Evolutionary conservation across 2,329 filamentous ascomycete genomes (phyloP), one percentile per base, ranked within the genome.

Genomic region (Ophiostoma triangulosporum): DNA sequence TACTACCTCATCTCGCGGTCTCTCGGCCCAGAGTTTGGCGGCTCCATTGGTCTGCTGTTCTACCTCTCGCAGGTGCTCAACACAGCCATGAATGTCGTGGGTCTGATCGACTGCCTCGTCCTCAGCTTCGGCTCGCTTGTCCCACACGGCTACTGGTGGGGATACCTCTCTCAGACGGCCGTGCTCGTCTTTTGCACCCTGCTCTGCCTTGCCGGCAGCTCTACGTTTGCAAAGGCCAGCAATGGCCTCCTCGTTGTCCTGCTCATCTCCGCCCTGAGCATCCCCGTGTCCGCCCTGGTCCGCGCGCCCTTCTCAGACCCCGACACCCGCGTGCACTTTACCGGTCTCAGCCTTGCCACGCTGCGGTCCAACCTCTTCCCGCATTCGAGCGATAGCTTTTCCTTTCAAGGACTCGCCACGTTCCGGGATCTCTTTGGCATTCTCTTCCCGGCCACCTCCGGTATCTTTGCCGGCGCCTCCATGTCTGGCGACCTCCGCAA

Each of bases 11-110:
- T 95, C 54, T 94, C 88, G 6, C 78, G 88, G 57, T 90, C 86
- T 45, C 70, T 95, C 3, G 88, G 88, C 0, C 88, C 88, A 6
- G 88, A 95, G 62, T 95, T 95, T 64, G 88, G 88, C 26, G 88
- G 88, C 15, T 88, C 86, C 1, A 94, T 95, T 58, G 88, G 88
- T 2, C 76, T 94, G 24, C 79, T 95, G 12, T 94, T 94, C 67
- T 95, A 93, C 64, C 73, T 94, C n/a, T 87, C 88, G n/a, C 86
- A 88, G 59, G 84, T 86, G 2, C 80, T 95, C 63, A 94, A 91
- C 64, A 89, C 88, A 1, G 86, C 86, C 35, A 79, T 95, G 74
- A 95, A 95, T 63, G 80, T 90, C 24, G 87, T 94, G 43, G 88
- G 88, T 70, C 73, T 95, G 46, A 79, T 95, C 58, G 86, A 93